phyloP scores from a whole-genome alignment of 1,284 basidiomycete genomes.

The Bjerkandera adusta region DNA sequence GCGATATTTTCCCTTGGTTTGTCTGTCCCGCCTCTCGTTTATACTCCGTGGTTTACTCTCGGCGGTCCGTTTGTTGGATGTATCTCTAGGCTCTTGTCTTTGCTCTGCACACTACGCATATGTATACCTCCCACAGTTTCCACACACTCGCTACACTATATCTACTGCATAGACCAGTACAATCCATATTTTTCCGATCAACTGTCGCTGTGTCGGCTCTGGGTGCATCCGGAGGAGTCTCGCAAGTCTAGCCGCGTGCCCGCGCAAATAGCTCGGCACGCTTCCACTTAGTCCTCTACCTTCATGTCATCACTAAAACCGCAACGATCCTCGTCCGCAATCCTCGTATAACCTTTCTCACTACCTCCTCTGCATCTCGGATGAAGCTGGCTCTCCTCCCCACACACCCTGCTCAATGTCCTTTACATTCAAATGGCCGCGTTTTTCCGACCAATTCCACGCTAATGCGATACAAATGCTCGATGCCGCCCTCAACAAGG shows the following conservation, averaged over 20 bases:
- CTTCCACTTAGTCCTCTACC: slow-evolving; percentile 4
- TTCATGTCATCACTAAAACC: too few species aligned
- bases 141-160: too few species aligned
- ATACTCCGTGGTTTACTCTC: slow-evolving; percentile 5
- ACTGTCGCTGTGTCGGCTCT: too few species aligned
- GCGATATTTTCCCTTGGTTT: not conserved
- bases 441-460: slow-evolving; percentile 95
- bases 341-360: not conserved
- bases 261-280: slow-evolving; percentile 6
- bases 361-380: slow-evolving; percentile 1
- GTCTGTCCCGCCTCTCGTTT: not conserved
- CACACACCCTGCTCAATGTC: slow-evolving; percentile 60
- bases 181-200: too few species aligned
- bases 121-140: slow-evolving; percentile 1
- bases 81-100: slow-evolving; percentile 7
- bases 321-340: not conserved
- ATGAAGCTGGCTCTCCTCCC: slow-evolving; percentile 10
- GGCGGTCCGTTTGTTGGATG: slow-evolving; percentile 11
- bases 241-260: slow-evolving; percentile 7
- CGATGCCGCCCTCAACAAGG: slow-evolving; percentile 95
- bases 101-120: slow-evolving; percentile 7
- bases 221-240: too few species aligned
- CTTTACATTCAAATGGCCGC: slow-evolving; percentile 97
- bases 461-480: slow-evolving; percentile 93
- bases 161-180: too few species aligned